phyloP scores from a whole-genome alignment of 345 rosid species.

The Limnanthes douglasii region DNA sequence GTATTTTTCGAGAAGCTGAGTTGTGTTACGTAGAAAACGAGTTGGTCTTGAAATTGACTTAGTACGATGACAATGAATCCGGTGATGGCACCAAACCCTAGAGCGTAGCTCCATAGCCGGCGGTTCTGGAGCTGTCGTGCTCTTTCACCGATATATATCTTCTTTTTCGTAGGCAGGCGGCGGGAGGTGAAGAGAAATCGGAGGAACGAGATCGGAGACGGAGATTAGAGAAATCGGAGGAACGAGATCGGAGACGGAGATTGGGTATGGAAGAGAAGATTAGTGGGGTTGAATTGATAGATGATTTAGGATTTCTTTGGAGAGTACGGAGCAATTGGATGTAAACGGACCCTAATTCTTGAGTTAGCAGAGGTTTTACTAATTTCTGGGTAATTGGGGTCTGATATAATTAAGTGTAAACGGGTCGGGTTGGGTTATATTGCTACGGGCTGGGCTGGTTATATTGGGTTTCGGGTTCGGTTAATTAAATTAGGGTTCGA shows the following conservation, averaged over 20 bases:
- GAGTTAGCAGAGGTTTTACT: too few species aligned
- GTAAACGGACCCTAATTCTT: too few species aligned
- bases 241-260: slow-evolving; percentile 16
- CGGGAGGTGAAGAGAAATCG: slow-evolving; percentile 54
- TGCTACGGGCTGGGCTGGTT: too few species aligned
- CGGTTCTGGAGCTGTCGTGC: slow-evolving; percentile 91
- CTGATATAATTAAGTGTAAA: too few species aligned
- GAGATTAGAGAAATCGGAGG: slow-evolving; percentile 10
- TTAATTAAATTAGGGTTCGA: too few species aligned
- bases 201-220: slow-evolving; percentile 11
- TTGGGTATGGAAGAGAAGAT: slow-evolving; percentile 11
- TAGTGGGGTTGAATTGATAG: too few species aligned
- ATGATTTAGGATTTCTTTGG: slow-evolving; percentile 10
- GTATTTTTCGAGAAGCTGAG: slow-evolving; percentile 75
- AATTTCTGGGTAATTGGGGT: too few species aligned
- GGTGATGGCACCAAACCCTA: slow-evolving; percentile 76
- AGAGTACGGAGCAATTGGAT: slow-evolving; percentile 18
- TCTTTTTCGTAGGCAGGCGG: slow-evolving; percentile 42
- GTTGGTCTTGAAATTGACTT: slow-evolving; percentile 74
- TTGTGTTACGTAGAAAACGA: slow-evolving; percentile 77
- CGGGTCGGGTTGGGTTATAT: too few species aligned
- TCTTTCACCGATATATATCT: slow-evolving; percentile 59
- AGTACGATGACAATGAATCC: slow-evolving; percentile 81
- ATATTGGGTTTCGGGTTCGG: too few species aligned
- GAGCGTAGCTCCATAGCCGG: slow-evolving; percentile 81